A percentile compares a stretch with the other conserved stretches of the same genome.
Conservation (phyloP, 495 filamentous ascomycete genomes). For the Neurospora sp. region DNA sequence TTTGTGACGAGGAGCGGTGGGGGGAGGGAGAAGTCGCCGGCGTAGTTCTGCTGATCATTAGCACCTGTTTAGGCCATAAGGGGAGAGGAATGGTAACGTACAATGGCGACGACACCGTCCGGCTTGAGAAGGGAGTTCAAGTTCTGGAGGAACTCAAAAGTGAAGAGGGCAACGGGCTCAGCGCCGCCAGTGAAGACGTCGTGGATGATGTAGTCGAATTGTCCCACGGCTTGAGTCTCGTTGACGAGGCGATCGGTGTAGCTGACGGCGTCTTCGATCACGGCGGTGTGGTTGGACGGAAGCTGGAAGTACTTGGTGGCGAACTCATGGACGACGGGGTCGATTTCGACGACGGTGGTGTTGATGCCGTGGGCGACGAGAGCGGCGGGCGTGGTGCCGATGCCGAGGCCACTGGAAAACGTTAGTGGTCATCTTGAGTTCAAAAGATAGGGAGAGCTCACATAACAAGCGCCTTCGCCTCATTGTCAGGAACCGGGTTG, state of each 20-base stretch:
- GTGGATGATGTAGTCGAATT: conserved; percentile 88
- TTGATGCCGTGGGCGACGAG: conserved; percentile 80
- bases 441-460: conserved; percentile 26
- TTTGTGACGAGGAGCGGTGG: conserved; percentile 59
- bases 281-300: conserved; percentile 62
- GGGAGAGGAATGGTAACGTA: conserved; percentile 19
- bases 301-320: conserved; percentile 76
- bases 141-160: conserved; percentile 63
- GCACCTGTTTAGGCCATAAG: too few species aligned
- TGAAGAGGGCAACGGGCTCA: conserved; percentile 82
- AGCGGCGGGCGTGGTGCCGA: conserved; percentile 82
- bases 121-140: conserved; percentile 59
- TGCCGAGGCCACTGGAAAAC: conserved; percentile 64
- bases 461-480: conserved; percentile 79
- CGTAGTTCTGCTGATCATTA: conserved; percentile 54
- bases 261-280: conserved; percentile 70
- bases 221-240: conserved; percentile 23
- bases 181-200: conserved; percentile 98
- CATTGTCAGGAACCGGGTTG: conserved; percentile 42
- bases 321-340: conserved; percentile 77
- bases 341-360: conserved; percentile 89
- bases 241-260: conserved; percentile 52
- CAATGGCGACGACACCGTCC: conserved; percentile 81
- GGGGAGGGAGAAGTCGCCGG: conserved; percentile 74
- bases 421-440: conserved; percentile 1